Base-by-base conservation (phyloP, 2,329 filamentous ascomycete species). In the Dactylellina leptospora region DNA sequence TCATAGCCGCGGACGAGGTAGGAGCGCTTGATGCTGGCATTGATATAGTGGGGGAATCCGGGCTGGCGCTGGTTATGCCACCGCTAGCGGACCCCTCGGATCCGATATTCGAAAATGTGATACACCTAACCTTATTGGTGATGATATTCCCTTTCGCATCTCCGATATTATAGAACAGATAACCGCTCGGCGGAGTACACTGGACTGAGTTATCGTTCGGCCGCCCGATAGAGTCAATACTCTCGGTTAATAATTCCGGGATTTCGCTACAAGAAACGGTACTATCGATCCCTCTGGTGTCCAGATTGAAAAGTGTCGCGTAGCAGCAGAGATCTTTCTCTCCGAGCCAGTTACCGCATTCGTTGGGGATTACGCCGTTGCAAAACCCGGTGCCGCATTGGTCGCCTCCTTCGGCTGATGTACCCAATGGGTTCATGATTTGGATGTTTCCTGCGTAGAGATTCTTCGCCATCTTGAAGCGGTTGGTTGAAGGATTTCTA, bases 341-440 rank as follows among this genome's bases (percentile, higher is more conserved):
- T 45, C 40, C 40, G n/a, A 45, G 40, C 40, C 40, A 45, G 40
- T 18, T 45, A 18, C 40, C 40, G 40, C 40, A 45, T 22, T 11
- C 13, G n/a, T 22, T 22, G n/a, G 13, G 13, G 16, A 45, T 18
- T n/a, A n/a, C 40, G 16, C 6, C 16, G 40, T 4, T 3, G 40
- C 40, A 45, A 18, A 18, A 3, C 4, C 22, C 11, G 18, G 16
- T 10, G 5, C 40, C 40, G 18, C 40, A 45, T 8, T 45, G 11
- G 3, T 44, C 6, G 16, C n/a, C n/a, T 22, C 40, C 40, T 10
- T n/a, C n/a, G n/a, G n/a, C n/a, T n/a, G n/a, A n/a, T n/a, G n/a
- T n/a, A n/a, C n/a, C n/a, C n/a, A n/a, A n/a, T n/a, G n/a, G n/a
- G n/a, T n/a, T n/a, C n/a, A n/a, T n/a, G n/a, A n/a, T n/a, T n/a